Percentiles rank a stretch among this genome's conserved stretches.
Evolutionary conservation across 2,329 filamentous ascomycete species (phyloP).

Genomic region (Penicillium occitanis): DNA sequence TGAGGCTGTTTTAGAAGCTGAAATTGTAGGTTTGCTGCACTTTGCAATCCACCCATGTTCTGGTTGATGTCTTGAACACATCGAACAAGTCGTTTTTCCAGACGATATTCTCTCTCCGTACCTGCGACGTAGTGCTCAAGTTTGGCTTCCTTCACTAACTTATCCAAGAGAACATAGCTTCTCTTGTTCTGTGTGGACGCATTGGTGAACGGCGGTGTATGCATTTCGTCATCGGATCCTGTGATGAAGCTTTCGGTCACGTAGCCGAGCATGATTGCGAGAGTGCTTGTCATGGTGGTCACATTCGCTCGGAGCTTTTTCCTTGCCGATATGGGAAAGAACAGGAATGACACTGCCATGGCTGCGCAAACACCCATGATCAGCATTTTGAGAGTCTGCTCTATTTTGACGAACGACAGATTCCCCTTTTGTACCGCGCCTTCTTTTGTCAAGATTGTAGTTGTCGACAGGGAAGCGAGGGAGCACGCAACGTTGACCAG

Average conservation of each 20-base stretch:
- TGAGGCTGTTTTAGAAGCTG: slow-evolving; percentile 67
- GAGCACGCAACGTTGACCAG: slow-evolving; percentile 83
- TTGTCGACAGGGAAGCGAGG: slow-evolving; percentile 81
- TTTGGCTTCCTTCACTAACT: slow-evolving; percentile 79
- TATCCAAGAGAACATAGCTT: slow-evolving; percentile 68
- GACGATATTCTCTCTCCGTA: slow-evolving; percentile 71
- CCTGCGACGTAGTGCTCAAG: slow-evolving; percentile 84
- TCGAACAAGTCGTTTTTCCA: slow-evolving; percentile 77
- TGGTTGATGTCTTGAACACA: slow-evolving; percentile 83
- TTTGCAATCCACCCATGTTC: slow-evolving; percentile 84
- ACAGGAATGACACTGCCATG: slow-evolving; percentile 70
- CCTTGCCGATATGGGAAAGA: slow-evolving; percentile 78
- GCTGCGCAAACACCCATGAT: slow-evolving; percentile 72
- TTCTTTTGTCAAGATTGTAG: slow-evolving; percentile 88
- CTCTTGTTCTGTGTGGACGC: slow-evolving; percentile 65
- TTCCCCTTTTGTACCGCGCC: slow-evolving; percentile 79
- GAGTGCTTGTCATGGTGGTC: slow-evolving; percentile 68
- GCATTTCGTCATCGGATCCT: slow-evolving; percentile 75
- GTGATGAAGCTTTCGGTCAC: slow-evolving; percentile 82
- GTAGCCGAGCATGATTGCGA: slow-evolving; percentile 77
- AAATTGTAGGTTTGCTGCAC: slow-evolving; percentile 87
- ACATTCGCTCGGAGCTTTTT: slow-evolving; percentile 71
- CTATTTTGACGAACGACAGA: slow-evolving; percentile 77
- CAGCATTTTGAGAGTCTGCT: slow-evolving; percentile 80
- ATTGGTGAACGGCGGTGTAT: slow-evolving; percentile 63